Conservation (phyloP, 352 stramenopile species). For the Phytophthora palmivora region DNA sequence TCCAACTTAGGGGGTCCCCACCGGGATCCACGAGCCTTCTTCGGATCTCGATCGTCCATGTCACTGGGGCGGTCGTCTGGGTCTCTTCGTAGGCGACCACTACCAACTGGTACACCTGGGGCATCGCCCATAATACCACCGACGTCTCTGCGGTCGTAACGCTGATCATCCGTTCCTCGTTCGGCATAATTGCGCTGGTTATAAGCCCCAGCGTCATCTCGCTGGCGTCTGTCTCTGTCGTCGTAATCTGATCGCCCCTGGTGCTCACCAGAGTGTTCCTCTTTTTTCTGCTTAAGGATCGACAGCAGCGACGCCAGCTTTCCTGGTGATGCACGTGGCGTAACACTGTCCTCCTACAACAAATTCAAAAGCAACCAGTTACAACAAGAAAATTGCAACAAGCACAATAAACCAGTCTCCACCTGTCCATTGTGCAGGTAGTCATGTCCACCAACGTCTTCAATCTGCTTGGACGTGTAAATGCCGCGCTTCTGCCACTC, state of each 20-base stretch:
- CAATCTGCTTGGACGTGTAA: constrained; percentile 69
- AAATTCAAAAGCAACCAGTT: neutral
- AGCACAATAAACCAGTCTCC: constrained; percentile 1
- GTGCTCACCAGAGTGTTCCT: constrained; percentile 34
- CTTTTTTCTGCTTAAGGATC: constrained; percentile 88
- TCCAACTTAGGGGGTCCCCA: constrained; percentile 68
- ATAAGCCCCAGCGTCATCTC: constrained; percentile 18
- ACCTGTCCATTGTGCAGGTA: constrained; percentile 34
- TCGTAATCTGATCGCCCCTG: constrained; percentile 13
- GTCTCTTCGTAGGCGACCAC: constrained; percentile 32
- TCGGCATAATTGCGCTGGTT: constrained; percentile 35
- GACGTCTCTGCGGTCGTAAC: constrained; percentile 24
- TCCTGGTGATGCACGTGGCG: constrained; percentile 49
- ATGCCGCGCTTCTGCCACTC: constrained; percentile 82
- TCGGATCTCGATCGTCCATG: constrained; percentile 53
- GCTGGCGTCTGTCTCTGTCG: constrained; percentile 23
- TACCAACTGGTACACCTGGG: constrained; percentile 28
- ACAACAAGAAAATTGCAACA: neutral
- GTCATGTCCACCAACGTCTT: constrained; percentile 62
- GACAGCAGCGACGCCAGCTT: constrained; percentile 81
- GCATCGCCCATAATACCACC: constrained; percentile 41
- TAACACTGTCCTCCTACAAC: constrained; percentile 40
- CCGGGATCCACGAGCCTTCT: constrained; percentile 73
- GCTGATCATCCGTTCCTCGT: constrained; percentile 20
- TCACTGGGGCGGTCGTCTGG: constrained; percentile 36